Conservation (phyloP, 2,329 filamentous ascomycete species). For the Laburnicola sp. region DNA sequence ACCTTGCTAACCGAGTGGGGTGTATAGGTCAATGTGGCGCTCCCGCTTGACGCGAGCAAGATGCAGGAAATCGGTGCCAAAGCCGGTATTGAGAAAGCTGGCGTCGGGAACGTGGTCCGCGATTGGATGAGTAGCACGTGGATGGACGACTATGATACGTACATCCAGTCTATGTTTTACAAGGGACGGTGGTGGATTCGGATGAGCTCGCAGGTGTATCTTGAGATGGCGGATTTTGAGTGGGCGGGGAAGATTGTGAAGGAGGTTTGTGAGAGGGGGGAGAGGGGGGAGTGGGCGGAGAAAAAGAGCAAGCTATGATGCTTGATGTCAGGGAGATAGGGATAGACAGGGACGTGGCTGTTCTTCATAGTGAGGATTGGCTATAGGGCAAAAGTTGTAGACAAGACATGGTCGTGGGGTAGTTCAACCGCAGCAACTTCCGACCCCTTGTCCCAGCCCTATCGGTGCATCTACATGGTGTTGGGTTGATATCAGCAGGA, state of each 20-base stretch:
- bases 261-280: too few species aligned
- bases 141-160: slow-evolving; percentile 69
- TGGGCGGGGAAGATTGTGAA: slow-evolving; percentile 65
- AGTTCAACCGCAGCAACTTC: too few species aligned
- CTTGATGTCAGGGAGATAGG: too few species aligned
- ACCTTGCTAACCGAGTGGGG: too few species aligned
- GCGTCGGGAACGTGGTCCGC: slow-evolving; percentile 36
- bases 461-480: too few species aligned
- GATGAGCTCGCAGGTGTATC: slow-evolving; percentile 79
- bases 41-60: slow-evolving; percentile 62
- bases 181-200: slow-evolving; percentile 68
- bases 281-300: slow-evolving; percentile 46
- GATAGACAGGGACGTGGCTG: too few species aligned
- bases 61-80: slow-evolving; percentile 26
- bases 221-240: slow-evolving; percentile 79
- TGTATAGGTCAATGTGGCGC: slow-evolving; percentile 60
- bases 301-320: not conserved
- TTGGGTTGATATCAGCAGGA: too few species aligned
- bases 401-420: too few species aligned
- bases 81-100: slow-evolving; percentile 21
- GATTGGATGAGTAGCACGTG: slow-evolving; percentile 46
- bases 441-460: too few species aligned
- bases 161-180: slow-evolving; percentile 67
- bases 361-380: too few species aligned
- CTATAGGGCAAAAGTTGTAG: too few species aligned